A percentile compares a stretch with the other conserved stretches of the same genome.
Conservation (phyloP, 176 grass and related monocot genomes). For the Rhynchospora pubera region DNA sequence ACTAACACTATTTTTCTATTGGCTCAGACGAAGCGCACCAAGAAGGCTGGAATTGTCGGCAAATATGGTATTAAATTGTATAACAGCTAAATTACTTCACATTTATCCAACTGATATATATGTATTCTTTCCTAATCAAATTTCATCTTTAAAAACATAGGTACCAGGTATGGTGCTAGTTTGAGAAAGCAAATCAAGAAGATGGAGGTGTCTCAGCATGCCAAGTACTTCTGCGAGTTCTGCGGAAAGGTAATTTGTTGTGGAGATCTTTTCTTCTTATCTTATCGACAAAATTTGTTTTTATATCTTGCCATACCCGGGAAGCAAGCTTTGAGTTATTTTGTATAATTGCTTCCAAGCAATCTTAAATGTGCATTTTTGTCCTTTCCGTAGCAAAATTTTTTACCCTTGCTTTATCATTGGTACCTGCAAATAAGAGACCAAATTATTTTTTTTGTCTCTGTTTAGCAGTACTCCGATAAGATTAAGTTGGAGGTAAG, state of each 20-base stretch:
- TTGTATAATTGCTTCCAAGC: not conserved
- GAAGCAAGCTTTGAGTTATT: not conserved
- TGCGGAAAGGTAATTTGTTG: constrained; percentile 57
- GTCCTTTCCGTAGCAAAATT: not conserved
- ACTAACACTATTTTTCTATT: not conserved
- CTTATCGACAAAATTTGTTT: not conserved
- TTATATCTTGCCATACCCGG: not conserved
- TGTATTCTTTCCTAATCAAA: not conserved
- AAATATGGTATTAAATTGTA: constrained; percentile 57
- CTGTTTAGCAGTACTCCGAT: not conserved
- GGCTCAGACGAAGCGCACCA: constrained; percentile 78
- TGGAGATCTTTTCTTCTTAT: not conserved
- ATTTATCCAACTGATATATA: not conserved
- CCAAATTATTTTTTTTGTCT: not conserved
- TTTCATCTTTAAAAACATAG: constrained; percentile 24
- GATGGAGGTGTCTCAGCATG: constrained; percentile 91
- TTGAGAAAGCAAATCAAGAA: constrained; percentile 98
- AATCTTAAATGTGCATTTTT: too few species aligned
- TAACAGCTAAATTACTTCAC: not conserved
- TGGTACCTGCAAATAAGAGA: not conserved
- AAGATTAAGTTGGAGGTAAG: not conserved
- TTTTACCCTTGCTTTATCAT: not conserved
- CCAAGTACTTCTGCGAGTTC: constrained; percentile 96
- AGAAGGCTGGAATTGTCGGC: constrained; percentile 88
- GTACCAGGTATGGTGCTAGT: constrained; percentile 93